phyloP scores from a whole-genome alignment of 768 basidiomycete genomes.

The Boletus rufocinnamomeus region DNA sequence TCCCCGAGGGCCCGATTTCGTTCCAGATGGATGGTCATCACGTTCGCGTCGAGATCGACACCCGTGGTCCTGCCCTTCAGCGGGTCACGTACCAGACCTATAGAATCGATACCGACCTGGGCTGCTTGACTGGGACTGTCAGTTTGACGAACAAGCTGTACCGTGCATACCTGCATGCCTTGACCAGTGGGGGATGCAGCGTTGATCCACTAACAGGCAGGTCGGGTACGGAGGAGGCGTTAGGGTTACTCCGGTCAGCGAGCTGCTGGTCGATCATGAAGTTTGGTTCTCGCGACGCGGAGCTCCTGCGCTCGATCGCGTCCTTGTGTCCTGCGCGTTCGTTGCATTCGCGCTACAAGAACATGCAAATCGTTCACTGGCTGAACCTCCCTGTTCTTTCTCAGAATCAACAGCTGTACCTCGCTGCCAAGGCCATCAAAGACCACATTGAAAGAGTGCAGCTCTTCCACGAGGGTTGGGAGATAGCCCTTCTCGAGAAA shows the following conservation, averaged over 20 bases:
- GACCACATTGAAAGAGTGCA: constrained; percentile 19
- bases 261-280: constrained; percentile 40
- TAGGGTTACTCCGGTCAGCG: constrained; percentile 40
- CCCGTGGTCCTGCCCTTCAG: not conserved
- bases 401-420: constrained; percentile 33
- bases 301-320: constrained; percentile 36
- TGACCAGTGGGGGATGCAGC: constrained; percentile 38
- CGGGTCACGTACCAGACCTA: constrained; percentile 30
- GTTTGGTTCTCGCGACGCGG: constrained; percentile 28
- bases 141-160: constrained; percentile 35
- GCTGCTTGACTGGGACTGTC: constrained; percentile 28
- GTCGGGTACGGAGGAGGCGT: constrained; percentile 47
- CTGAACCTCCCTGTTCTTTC: constrained; percentile 18
- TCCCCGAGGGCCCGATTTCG: constrained; percentile 37
- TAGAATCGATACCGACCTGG: constrained; percentile 31
- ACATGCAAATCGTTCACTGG: constrained; percentile 44
- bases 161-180: constrained; percentile 45
- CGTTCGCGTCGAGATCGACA: constrained; percentile 9
- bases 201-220: constrained; percentile 45
- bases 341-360: constrained; percentile 28
- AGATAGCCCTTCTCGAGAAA: not conserved
- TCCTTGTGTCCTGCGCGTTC: constrained; percentile 30
- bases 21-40: constrained; percentile 11
- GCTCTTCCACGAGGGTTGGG: constrained; percentile 6
- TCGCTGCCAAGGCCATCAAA: constrained; percentile 29